A percentile compares a stretch with the other conserved stretches of the same genome.
Conservation (phyloP, 139 green algal genomes). For the Gonium pectorale region DNA sequence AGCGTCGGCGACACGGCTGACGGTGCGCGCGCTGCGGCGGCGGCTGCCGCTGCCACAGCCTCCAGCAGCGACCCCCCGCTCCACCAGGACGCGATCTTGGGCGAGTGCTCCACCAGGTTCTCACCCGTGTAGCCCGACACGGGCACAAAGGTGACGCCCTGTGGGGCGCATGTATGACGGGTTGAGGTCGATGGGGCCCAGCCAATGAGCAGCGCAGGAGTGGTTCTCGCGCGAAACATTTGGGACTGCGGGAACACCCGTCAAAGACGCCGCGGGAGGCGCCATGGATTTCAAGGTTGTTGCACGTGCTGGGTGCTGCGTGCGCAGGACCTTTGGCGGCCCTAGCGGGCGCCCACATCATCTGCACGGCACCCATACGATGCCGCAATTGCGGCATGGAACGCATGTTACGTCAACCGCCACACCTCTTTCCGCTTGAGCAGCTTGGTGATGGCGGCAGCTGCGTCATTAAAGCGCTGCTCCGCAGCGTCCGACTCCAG, state of each 20-base stretch:
- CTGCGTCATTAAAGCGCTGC: conserved; percentile 83
- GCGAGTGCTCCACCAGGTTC: conserved; percentile 90
- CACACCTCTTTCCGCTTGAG: neutral
- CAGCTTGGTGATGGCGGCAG: neutral
- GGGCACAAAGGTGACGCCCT: conserved; percentile 78
- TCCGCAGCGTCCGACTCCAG: conserved; percentile 70
- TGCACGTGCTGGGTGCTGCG: no score
- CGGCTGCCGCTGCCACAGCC: neutral
- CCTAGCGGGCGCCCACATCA: no score
- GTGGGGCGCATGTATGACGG: neutral
- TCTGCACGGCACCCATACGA: no score
- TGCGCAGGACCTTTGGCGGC: no score
- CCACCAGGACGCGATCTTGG: neutral
- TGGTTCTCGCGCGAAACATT: no score
- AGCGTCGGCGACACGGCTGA: neutral
- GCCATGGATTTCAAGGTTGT: no score
- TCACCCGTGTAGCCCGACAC: conserved; percentile 94
- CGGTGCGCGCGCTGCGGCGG: neutral
- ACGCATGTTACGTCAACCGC: no score
- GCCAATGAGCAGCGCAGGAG: no score
- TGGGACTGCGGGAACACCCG: no score
- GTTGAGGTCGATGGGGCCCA: no score
- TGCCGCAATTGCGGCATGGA: no score
- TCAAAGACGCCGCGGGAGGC: no score
- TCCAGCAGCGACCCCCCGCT: conserved; percentile 7